Evolutionary conservation across 1,139 yeast species (phyloP).

Genomic region (Lodderomyces parapsilosis): DNA sequence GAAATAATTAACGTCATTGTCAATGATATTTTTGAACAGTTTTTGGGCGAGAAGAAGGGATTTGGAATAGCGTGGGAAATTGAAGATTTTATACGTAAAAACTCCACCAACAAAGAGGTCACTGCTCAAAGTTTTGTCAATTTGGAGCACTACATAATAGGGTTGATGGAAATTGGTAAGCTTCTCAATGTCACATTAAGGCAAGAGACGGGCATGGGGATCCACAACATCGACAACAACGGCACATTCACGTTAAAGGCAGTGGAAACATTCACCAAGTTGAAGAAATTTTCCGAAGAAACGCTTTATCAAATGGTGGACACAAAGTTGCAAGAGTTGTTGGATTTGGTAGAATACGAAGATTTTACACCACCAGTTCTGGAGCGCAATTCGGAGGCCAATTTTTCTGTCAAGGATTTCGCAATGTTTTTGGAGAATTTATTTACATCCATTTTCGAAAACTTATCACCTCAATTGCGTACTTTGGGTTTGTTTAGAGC

Average conservation of each 20-base stretch:
- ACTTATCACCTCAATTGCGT: constrained; percentile 75
- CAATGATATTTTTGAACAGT: constrained; percentile 63
- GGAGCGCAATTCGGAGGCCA: constrained; percentile 54
- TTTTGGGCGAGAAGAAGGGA: constrained; percentile 52
- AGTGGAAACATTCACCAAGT: constrained; percentile 51
- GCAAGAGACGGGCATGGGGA: constrained; percentile 56
- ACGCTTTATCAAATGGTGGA: constrained; percentile 81
- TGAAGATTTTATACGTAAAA: constrained; percentile 54
- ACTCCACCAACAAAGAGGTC: constrained; percentile 80
- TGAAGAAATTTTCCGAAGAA: constrained; percentile 75
- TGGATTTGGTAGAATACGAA: constrained; percentile 84
- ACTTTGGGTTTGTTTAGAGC: constrained; percentile 81
- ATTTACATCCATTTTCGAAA: constrained; percentile 83
- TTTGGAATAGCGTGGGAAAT: constrained; percentile 68
- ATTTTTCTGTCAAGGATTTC: constrained; percentile 75
- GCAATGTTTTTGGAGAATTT: constrained; percentile 85
- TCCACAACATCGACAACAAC: constrained; percentile 38
- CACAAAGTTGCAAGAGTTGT: constrained; percentile 70
- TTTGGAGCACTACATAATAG: constrained; percentile 75
- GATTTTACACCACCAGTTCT: constrained; percentile 57
- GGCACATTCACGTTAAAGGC: constrained; percentile 43
- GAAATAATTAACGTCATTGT: constrained; percentile 50
- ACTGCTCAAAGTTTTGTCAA: constrained; percentile 87
- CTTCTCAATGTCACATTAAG: constrained; percentile 41
- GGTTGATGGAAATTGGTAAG: constrained; percentile 56